Base-by-base conservation (phyloP, 2,329 filamentous ascomycete species). In the Hansfordia pulvinata region DNA sequence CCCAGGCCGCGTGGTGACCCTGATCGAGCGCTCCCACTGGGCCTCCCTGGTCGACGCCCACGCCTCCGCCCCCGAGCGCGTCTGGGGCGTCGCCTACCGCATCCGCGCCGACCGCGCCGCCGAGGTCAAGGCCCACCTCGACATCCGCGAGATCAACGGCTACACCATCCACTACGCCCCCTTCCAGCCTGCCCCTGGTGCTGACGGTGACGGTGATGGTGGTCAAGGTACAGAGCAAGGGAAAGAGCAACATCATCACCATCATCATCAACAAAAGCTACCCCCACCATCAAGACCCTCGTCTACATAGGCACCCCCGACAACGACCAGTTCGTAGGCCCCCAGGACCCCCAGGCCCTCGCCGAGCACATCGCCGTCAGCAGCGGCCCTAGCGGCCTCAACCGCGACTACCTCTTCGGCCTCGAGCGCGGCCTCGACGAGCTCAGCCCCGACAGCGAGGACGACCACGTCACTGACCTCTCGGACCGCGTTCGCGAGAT, bases 131-230 rank as follows among this genome's bases (percentile, higher is more conserved):
- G 68, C 76, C 31, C 94, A 94, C 50, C 80, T 98, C 25, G 86
- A 96, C 52, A 88, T 94, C 37, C 77, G 90, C 23, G 90, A 98
- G 54, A 93, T 96, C 47, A 93, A 96, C 56, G 90, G 90, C 15
- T 98, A 98, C 55, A 82, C 76, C 28, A 92, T 93, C 38, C 86
- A 94, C 53, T 83, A 85, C 52, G 83, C 85, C 16, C 73, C 79
- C 0, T 94, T 96, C 50, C 63, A 86, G 41, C 74, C 77, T 6
- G 62, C 31, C 13, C 28, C 39, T 10, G 40, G 41, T 11, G 34
- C 38, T 16, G 13, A 41, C n/a, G 47, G 52, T 21, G 51, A 58
- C 35, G 44, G 45, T 15, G n/a, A n/a, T n/a, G n/a, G n/a, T n/a
- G n/a, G n/a, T 44, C 20, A 8, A 13, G 12, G 6, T 13, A 5